Evolutionary conservation across 768 basidiomycete species (phyloP), one percentile per base, ranked within the genome.

Genomic region (Macrolepiota albuminosa): DNA sequence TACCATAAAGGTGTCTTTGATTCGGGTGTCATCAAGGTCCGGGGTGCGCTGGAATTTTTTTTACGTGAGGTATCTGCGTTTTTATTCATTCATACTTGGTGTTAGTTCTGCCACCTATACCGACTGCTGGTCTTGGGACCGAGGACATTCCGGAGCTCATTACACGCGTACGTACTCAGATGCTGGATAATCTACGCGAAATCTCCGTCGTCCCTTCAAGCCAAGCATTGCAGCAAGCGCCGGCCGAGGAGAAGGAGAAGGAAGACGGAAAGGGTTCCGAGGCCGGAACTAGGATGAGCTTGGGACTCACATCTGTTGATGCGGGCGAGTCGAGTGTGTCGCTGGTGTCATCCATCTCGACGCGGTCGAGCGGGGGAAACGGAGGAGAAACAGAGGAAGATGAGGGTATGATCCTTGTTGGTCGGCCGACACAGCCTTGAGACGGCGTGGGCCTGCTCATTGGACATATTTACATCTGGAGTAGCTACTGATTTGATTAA

Each of bases 91-190:
- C 45, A 21, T 54, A 24, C 37, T 11, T n/a, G 21, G 50, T 31
- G 16, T 14, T 68, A 98, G 97, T 98, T 52, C 84, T 99, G n/a
- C 91, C 94, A 16, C 93, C 96, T 0, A 83, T 96, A 51, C 73
- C 84, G 11, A 98, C 97, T 1, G 71, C 77, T 14, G 89, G 86
- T 3, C 72, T 95, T 51, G 87, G 86, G 4, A 68, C 79, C 1
- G 81, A 80, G 9, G 95, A 98, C 68, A 87, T 93, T 40, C 71
- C 79, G 24, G 78, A 78, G 4, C 84, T 99, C 31, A 77, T 84
- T 0, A 75, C 78, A 34, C 83, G 81, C 55, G 86, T 94, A 24
- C 86, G 87, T 26, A 81, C 86, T 62, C 75, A 83, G 68, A 99
- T 99, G 96, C 77, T 96, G 34, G 76, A 77, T 1, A 75, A 88